Evolutionary conservation across 2,329 filamentous ascomycete species (phyloP), one percentile per base, ranked within the genome.

Genomic region (Cladorrhinum sp.): DNA sequence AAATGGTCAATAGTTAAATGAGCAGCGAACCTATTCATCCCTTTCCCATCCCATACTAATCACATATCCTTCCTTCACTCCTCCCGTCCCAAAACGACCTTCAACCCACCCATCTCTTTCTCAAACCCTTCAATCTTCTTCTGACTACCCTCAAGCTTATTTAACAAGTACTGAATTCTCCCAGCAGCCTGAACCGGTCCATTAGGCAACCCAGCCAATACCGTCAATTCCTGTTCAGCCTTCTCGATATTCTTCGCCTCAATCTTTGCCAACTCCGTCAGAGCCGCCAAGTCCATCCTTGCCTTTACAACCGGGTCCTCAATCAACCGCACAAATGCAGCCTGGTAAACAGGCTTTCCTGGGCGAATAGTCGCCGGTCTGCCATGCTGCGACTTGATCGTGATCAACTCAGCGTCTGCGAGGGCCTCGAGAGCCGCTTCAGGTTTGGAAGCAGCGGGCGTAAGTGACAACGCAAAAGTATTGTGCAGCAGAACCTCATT

Each of bases 361-460:
- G 92, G 89, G 57, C 83, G 87, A 72, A 98, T 90, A 29, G 80
- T 80, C 60, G 87, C 85, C 0, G 95, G 93, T 0, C 92, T 87
- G 0, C 95, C 93, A 50, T 90, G 88, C 54, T 81, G 78, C 3
- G 85, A 85, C 24, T 83, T 82, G 55, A 98, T 86, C 1, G 86
- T 85, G 70, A 99, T 92, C 29, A 98, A 85, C 72, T 98, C 95
- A 0, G 90, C 87, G 69, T 92, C 89, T 56, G 93, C 89, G 1
- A 99, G 85, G 0, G 87, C 87, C 61, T 92, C 90, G 12, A 99
- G 81, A 0, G 90, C 90, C 0, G 81, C 78, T 68, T 96, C 92
- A 61, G 89, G 90, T 61, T 85, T 84, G 1, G 82, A 72, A 0
- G 80, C 81, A 0, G 75, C 73, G 0, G 78, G 36, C 0, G 75